Conservation (phyloP, 2,329 filamentous ascomycete species). For the Pseudogymnoascus sp. region DNA sequence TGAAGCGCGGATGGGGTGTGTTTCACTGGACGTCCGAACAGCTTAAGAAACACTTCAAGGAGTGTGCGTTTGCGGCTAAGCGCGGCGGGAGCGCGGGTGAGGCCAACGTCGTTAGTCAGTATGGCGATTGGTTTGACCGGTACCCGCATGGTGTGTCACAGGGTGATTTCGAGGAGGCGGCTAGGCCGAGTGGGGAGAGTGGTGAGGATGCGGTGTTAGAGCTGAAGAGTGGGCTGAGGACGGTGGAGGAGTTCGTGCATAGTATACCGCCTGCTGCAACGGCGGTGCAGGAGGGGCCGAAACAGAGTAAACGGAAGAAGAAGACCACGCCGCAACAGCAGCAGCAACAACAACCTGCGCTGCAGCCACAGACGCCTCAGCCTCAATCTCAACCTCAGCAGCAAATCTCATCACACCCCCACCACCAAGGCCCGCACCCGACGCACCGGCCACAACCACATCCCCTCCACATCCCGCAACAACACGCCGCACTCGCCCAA, state of each 20-base stretch:
- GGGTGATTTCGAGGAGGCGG: slow-evolving; percentile 72
- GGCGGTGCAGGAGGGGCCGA: background rate
- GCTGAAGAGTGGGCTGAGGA: background rate
- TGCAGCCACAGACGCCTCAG: background rate
- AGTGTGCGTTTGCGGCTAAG: slow-evolving; percentile 71
- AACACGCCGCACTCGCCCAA: background rate
- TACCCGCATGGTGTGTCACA: slow-evolving; percentile 89
- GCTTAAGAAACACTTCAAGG: slow-evolving; percentile 77
- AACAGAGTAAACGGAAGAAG: background rate
- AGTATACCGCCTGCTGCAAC: background rate
- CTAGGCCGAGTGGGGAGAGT: slow-evolving; percentile 61
- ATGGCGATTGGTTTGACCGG: slow-evolving; percentile 93
- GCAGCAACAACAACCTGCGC: background rate
- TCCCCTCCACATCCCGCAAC: background rate
- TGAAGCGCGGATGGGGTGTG: slow-evolving; percentile 98
- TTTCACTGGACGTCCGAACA: slow-evolving; percentile 96
- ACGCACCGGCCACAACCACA: background rate
- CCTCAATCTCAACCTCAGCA: background rate
- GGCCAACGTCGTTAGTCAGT: slow-evolving; percentile 68
- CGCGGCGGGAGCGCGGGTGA: slow-evolving; percentile 47
- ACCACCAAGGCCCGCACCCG: background rate
- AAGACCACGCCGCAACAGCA: background rate
- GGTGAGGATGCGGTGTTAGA: slow-evolving; percentile 78
- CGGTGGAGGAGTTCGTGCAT: slow-evolving; percentile 2
- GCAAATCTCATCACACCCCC: slow-evolving; percentile 2